Base-by-base conservation (phyloP, 1,284 basidiomycete species). In the Pseudozyma thailandica region DNA sequence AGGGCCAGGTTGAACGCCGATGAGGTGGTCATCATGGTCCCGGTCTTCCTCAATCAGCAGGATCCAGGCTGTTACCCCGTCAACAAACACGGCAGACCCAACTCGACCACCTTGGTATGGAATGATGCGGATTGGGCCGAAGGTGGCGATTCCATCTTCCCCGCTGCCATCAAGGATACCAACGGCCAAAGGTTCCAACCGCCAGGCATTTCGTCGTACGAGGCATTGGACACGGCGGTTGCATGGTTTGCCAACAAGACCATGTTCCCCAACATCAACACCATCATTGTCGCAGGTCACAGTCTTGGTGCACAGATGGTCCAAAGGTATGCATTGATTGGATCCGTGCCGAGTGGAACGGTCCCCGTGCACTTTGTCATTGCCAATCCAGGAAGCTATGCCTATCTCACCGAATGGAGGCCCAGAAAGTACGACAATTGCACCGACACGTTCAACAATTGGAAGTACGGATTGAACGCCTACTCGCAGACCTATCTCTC, bases 21-120 rank as follows among this genome's bases (percentile, higher is more conserved):
- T 33, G 74, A 77, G 48, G 73, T 75, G 3, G 50, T 75, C 33
- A 66, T 77, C 56, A 65, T 77, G 65, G 63, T 70, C 18, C 75
- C 75, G 12, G 41, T 68, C 39, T 77, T 77, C 30, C 35, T 74
- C 27, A 77, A 77, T 42, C 33, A 63, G 35, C 38, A 75, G 9
- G 75, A 77, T 46, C 39, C 50, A 0, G 72, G 68, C 6, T 54
- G 45, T 30, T 75, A 50, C 28, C 73, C 70, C 4, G 55, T 63
- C 8, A 63, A 70, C 38, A 58, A 51, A 0, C n/a, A 53, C 37
- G 30, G 39, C 6, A 42, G 50, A 3, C 55, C 68, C 6, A 74
- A 45, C 15, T 59, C 62, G 6, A 72, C 46, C n/a, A 47, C 62
- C 21, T 50, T 75, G 3, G 70, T 70, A 6, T 75, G 72, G 73